Base-by-base conservation (phyloP, 805 yeast species). In the Wickerhamomyces mucosus region DNA sequence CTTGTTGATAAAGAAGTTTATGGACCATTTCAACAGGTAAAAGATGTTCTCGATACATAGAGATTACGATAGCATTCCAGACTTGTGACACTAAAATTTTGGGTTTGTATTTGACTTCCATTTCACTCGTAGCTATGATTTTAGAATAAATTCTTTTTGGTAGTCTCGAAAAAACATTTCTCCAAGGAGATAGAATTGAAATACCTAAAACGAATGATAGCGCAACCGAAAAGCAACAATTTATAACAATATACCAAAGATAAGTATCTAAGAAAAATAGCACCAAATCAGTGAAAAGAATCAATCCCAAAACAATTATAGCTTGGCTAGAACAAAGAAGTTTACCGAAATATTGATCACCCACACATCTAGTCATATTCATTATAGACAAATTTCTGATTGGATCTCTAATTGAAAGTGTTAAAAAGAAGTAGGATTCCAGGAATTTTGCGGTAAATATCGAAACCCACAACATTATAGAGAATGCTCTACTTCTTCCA, bases 181-280 rank as follows among this genome's bases (percentile, higher is more conserved):
- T 72, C 94, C 94, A 83, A 1, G 95, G 95, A 2, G 94, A 79
- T 75, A 88, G 73, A 6, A 83, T 74, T 1, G 94, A 81, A 7
- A 81, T 75, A 1, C 95, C 95, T 41, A 78, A 62, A n/a, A 77
- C 71, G 43, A 78, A 69, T 1, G 92, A 79, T 13, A 81, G 55
- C 29, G 73, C 65, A 14, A 81, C 77, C 0, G 94, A 82, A 38
- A 80, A 77, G 0, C 71, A 47, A 4, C 92, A 77, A 45, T 77
- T 82, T 72, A 88, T 78, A 22, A 83, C 66, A 40, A 83, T 82
- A 42, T 81, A 83, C 95, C 95, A 83, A 16, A 83, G 62, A 45
- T 83, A 83, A 1, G 94, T 83, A 43, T 83, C 95, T 32, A 83
- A 66, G 43, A 81, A 79, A 53, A 82, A 83, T 27, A 83, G 57